Evolutionary conservation across 441 rosid genomes (phyloP).

Genomic region (Eutrema salsugineum): DNA sequence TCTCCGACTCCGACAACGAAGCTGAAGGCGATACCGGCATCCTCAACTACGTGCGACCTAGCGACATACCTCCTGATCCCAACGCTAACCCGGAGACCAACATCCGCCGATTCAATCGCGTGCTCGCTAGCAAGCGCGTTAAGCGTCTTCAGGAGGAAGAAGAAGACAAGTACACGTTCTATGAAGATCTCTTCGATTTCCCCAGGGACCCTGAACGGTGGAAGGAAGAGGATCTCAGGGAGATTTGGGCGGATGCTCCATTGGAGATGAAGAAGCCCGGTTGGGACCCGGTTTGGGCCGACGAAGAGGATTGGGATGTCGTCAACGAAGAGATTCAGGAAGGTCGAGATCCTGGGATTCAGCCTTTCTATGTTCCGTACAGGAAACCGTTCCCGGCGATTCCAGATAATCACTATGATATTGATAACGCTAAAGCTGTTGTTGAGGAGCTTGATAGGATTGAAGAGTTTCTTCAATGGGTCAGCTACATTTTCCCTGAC

Average conservation of each 20-base stretch:
- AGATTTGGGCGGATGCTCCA: constrained; percentile 83
- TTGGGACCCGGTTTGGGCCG: constrained; percentile 86
- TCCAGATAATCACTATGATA: constrained; percentile 61
- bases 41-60: constrained; percentile 39
- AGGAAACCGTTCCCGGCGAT: constrained; percentile 74
- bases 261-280: constrained; percentile 58
- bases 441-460: constrained; percentile 87
- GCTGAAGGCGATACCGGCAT: constrained; percentile 22
- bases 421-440: constrained; percentile 57
- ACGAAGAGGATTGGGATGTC: constrained; percentile 63
- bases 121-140: constrained; percentile 36
- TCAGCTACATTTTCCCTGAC: constrained; percentile 88
- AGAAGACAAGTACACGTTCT: constrained; percentile 26
- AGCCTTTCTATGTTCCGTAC: constrained; percentile 81
- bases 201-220: constrained; percentile 75
- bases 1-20: constrained; percentile 37
- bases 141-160: constrained; percentile 47
- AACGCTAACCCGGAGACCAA: constrained; percentile 47
- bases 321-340: constrained; percentile 45
- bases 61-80: constrained; percentile 37
- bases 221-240: constrained; percentile 75
- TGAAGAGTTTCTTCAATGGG: constrained; percentile 87
- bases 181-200: constrained; percentile 58
- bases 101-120: constrained; percentile 39
- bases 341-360: constrained; percentile 66